Evolutionary conservation across 352 stramenopile genomes (phyloP).

Genomic region (Phytophthora litchii): DNA sequence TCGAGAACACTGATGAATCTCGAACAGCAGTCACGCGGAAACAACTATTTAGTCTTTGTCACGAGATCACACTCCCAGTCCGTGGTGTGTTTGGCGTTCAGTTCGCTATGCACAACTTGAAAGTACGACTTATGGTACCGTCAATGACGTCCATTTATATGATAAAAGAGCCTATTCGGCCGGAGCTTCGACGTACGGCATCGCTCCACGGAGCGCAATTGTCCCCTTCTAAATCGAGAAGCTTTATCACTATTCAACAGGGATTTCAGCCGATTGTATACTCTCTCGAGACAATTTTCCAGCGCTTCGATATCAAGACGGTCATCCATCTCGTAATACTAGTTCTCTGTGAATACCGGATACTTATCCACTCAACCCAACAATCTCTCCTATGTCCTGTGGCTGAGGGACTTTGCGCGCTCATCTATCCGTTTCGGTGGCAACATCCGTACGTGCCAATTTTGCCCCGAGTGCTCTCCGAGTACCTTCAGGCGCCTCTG

Average conservation of each 20-base stretch:
- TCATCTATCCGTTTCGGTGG: conserved; percentile 88
- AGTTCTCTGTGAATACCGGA: conserved; percentile 78
- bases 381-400: conserved; percentile 78
- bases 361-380: conserved; percentile 81
- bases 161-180: conserved; percentile 18
- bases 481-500: conserved; percentile 85
- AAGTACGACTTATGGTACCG: conserved; percentile 54
- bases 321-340: conserved; percentile 71
- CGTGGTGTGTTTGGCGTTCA: conserved; percentile 69
- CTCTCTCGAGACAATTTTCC: conserved; percentile 69
- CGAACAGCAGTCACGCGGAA: conserved; percentile 30
- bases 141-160: conserved; percentile 65
- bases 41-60: conserved; percentile 58
- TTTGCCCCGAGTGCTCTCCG: conserved; percentile 75
- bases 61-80: conserved; percentile 62
- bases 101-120: conserved; percentile 46
- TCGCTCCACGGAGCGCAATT: conserved; percentile 24
- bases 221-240: conserved; percentile 54
- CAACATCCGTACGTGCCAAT: conserved; percentile 88
- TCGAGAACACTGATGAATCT: neutral
- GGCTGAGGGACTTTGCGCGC: conserved; percentile 71
- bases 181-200: conserved; percentile 25
- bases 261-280: conserved; percentile 75
- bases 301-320: conserved; percentile 77
- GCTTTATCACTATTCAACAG: conserved; percentile 55